Evolutionary conservation across 495 filamentous ascomycete genomes (phyloP), one percentile per base, ranked within the genome.

Genomic region (Penicillium turbatum): DNA sequence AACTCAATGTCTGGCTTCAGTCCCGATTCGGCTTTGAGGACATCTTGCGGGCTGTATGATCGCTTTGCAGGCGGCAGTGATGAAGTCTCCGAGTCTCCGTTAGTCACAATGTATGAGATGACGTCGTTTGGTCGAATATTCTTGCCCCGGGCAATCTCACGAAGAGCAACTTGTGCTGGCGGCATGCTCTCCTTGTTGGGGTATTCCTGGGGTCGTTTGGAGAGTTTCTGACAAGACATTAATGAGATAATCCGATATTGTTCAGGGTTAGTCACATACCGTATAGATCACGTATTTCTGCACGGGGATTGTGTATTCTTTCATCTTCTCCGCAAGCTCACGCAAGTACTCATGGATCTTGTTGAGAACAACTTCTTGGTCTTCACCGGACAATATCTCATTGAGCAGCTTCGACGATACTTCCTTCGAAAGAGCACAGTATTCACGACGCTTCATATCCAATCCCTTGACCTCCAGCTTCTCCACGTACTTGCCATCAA

Each of bases 401-500:
- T 95, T 88, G 30, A 98, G 76, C 13, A 97, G 80, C 53, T 63
- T 71, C 55, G 82, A 84, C 0, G 92, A 97, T 11, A 91, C 90
- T 59, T 97, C 95, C 68, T 97, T 96, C 2, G 90, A 93, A 38
- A 98, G 73, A 34, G 84, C 84, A 67, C 93, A 98, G 76, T 95
- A 98, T 73, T 98, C 93, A 75, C 93, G 85, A 59, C 93, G 80
- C 70, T 86, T 88, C 95, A 98, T 97, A 68, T 98, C 93, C 36
- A 98, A 79, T 72, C 93, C 93, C 73, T 98, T 98, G 65, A 98
- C 92, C 66, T 98, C 93, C 69, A 97, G 85, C 70, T 93, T 95
- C 61, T 96, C 93, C 40, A 92, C 75, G 54, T 82, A 92, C 66
- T 95, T 95, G 59, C 92, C 93, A 61, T 92, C 86, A 16, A 87